A percentile compares a stretch with the other conserved stretches of the same genome.
Conservation (phyloP, 192 early-diverging fungal species). For the Spizellomyces sp. region DNA sequence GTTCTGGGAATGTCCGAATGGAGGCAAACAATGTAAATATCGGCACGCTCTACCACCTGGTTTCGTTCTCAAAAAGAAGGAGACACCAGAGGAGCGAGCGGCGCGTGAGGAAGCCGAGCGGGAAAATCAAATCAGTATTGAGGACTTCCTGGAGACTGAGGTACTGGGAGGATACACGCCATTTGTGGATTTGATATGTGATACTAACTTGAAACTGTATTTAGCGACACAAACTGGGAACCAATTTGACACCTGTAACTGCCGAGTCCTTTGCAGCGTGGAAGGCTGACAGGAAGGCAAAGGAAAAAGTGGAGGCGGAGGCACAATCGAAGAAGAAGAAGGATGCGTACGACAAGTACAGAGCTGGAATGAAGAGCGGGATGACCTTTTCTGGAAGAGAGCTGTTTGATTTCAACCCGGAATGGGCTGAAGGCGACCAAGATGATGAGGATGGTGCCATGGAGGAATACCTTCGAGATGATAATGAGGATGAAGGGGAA, state of each 20-base stretch:
- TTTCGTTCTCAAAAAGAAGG: constrained; percentile 91
- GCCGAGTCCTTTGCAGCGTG: constrained; percentile 88
- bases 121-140: constrained; percentile 85
- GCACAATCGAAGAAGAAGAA: constrained; percentile 63
- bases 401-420: constrained; percentile 97
- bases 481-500: constrained; percentile 56
- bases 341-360: constrained; percentile 76
- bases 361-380: constrained; percentile 86
- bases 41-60: constrained; percentile 95
- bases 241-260: constrained; percentile 93
- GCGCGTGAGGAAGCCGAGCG: constrained; percentile 67
- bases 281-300: constrained; percentile 84
- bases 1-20: constrained; percentile 99
- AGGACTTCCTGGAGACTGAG: constrained; percentile 97
- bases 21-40: constrained; percentile 91
- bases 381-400: constrained; percentile 92
- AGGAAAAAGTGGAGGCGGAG: constrained; percentile 67
- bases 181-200: neutral
- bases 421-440: constrained; percentile 66
- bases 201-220: neutral
- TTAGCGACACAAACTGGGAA: constrained; percentile 90
- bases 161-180: constrained; percentile 34
- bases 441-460: constrained; percentile 81
- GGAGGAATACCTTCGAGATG: constrained; percentile 83
- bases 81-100: constrained; percentile 71